Evolutionary conservation across 352 stramenopile species (phyloP), one percentile per base, ranked within the genome.

Genomic region (Phytopythium vexans): DNA sequence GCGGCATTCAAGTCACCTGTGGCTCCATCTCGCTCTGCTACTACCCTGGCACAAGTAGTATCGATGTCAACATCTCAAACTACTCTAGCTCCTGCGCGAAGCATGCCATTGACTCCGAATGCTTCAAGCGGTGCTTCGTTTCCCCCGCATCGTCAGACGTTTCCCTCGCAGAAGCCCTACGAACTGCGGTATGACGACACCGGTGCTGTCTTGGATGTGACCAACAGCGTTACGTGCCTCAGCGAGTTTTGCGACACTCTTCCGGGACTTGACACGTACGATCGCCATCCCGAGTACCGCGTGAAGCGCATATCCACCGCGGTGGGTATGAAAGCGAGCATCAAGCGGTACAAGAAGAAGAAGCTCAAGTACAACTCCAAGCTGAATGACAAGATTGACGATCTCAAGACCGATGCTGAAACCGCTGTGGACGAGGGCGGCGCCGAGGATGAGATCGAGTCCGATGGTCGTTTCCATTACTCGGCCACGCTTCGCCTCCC

Each of bases 171-270:
- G 32, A 72, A 68, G 46, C 49, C 50, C 14, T 86, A 81, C 48
- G 75, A 89, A 27, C 58, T 88, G 7, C 54, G 83, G n/a, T 64
- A 90, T 60, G 55, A 64, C 34, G 81, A 93, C 45, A 91, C 78
- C 5, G 75, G 77, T 1, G 82, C 79, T 0, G 70, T 86, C 27
- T 52, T 95, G 31, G 82, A 86, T 41, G 58, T 87, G 37, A 35
- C 49, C 0, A 95, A 89, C 41, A 89, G 81, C 27, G 72, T 90
- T 6, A 50, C 44, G 10, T 78, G 74, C 45, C 65, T 95, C 21
- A 92, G 77, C 56, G 74, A 76, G 14, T 91, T 95, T 34, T 95
- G 82, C 62, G 74, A 92, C 47, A 90, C 85, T 0, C 61, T 95
- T 8, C 85, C 85, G 39, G 82, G 82, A 0, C 63, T 93, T 33